Evolutionary conservation across 495 filamentous ascomycete species (phyloP), one percentile per base, ranked within the genome.

Genomic region (Talaromyces liani): DNA sequence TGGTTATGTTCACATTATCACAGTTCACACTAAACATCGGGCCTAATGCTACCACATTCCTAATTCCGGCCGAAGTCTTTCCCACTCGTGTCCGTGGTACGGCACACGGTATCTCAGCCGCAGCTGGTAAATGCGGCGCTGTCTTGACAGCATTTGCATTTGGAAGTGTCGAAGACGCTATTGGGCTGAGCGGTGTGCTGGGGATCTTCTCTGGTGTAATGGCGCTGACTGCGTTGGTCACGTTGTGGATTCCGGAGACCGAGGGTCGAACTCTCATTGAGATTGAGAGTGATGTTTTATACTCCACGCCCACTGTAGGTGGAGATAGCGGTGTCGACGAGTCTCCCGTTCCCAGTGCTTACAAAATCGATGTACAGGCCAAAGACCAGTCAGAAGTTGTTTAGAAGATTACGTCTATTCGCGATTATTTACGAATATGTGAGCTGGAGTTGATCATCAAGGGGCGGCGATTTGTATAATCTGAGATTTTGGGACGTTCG

Each of bases 21-120:
- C 84, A 89, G 68, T 68, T 85, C 0, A 64, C 87, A 16, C 88
- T 88, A 71, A 88, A 88, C 16, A 29, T 57, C 77, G 77, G 78
- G 41, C 83, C 84, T 33, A 88, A 86, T 67, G 81, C 80, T 27
- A 82, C 85, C 34, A 85, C 81, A 1, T 88, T 87, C 68, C 86
- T 87, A 63, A 78, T 85, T 51, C 83, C 83, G 10, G 82, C 80
- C 36, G 85, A 87, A 69, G 72, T 85, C 51, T 88, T 87, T 69
- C 85, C 85, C 9, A 86, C 85, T 24, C 81, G 82, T 47, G 85
- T 85, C 70, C 79, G 85, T 45, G 80, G 73, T 53, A 83, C 81
- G 2, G 82, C 79, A 66, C 83, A 87, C 66, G 84, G 84, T 29
- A 69, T 87, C 64, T 77, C 75, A 58, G 84, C 84, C 25, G 85